phyloP scores from a whole-genome alignment of 2,329 filamentous ascomycete genomes.

The Cladophialophora chaetospira region DNA sequence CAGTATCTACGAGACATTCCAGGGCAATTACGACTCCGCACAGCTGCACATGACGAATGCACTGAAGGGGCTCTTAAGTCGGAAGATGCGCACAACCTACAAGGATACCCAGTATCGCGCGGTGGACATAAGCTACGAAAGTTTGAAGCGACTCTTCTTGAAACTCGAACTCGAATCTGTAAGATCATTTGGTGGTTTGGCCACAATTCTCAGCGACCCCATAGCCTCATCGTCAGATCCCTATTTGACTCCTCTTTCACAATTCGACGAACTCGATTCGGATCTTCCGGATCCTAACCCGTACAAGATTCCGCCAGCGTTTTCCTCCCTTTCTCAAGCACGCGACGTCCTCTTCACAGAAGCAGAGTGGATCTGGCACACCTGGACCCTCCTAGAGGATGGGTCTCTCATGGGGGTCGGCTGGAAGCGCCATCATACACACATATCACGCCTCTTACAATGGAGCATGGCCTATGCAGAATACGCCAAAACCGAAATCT shows the following conservation, averaged over 20 bases:
- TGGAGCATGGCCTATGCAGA: slow-evolving; percentile 33
- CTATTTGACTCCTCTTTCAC: slow-evolving; percentile 9
- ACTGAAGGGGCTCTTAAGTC: slow-evolving; percentile 25
- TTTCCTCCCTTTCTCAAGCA: slow-evolving; percentile 29
- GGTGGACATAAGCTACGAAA: slow-evolving; percentile 26
- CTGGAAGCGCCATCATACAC: slow-evolving; percentile 27
- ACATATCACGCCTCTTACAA: slow-evolving; percentile 30
- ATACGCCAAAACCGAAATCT: slow-evolving; percentile 22
- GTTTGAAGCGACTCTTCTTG: slow-evolving; percentile 23
- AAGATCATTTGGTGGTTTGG: slow-evolving; percentile 21
- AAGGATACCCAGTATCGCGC: slow-evolving; percentile 29
- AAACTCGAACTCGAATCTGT: slow-evolving; percentile 29
- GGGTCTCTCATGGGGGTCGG: slow-evolving; percentile 19
- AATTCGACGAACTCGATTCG: background rate
- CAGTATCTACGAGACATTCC: slow-evolving; percentile 32
- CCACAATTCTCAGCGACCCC: slow-evolving; percentile 27
- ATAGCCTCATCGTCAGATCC: slow-evolving; percentile 7
- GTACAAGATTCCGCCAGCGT: slow-evolving; percentile 25
- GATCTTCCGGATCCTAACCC: slow-evolving; percentile 21
- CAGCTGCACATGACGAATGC: slow-evolving; percentile 26
- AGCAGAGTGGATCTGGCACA: slow-evolving; percentile 32
- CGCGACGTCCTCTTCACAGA: slow-evolving; percentile 33
- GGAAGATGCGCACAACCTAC: slow-evolving; percentile 28
- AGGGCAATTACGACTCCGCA: slow-evolving; percentile 29
- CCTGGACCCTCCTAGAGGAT: slow-evolving; percentile 26